phyloP scores from a whole-genome alignment of 179 eudicot genomes.

The Drosera spatulata region DNA sequence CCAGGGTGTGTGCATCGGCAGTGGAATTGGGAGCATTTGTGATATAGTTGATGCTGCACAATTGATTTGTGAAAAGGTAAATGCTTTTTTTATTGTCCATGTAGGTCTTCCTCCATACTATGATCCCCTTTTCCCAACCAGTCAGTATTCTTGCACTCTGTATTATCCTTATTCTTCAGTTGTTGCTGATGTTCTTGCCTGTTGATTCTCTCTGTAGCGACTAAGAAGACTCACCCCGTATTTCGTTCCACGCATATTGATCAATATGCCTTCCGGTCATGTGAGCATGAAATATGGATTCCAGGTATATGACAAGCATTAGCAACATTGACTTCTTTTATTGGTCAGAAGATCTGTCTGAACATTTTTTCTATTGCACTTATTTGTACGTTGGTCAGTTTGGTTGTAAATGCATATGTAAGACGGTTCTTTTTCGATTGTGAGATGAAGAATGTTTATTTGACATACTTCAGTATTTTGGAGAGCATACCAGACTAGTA shows the following conservation, averaged over 20 bases:
- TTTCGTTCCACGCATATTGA: constrained; percentile 88
- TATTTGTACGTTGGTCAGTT: too few species aligned
- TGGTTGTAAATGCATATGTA: too few species aligned
- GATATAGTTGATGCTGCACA: constrained; percentile 88
- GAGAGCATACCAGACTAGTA: too few species aligned
- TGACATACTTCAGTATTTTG: too few species aligned
- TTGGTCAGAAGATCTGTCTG: background rate
- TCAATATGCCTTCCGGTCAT: constrained; percentile 98
- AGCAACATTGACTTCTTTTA: background rate
- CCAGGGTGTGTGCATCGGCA: constrained; percentile 98
- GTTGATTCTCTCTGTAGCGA: constrained; percentile 35
- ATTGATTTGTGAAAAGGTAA: constrained; percentile 81
- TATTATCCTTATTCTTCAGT: too few species aligned
- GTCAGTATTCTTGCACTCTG: too few species aligned
- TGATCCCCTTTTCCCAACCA: too few species aligned
- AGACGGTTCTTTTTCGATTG: too few species aligned
- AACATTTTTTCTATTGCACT: too few species aligned
- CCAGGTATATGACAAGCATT: constrained; percentile 36
- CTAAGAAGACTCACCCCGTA: constrained; percentile 91
- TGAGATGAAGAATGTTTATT: too few species aligned
- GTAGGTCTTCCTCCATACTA: background rate
- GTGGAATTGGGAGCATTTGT: constrained; percentile 88
- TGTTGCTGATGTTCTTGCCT: too few species aligned
- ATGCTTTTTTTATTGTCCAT: constrained; percentile 4
- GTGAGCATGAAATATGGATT: constrained; percentile 98